These are phyloP conservation scores for Colletotrichum simmondsii DNA, from an alignment of 2,329 filamentous ascomycete genomes.

Conservation along the genomic window DNA sequence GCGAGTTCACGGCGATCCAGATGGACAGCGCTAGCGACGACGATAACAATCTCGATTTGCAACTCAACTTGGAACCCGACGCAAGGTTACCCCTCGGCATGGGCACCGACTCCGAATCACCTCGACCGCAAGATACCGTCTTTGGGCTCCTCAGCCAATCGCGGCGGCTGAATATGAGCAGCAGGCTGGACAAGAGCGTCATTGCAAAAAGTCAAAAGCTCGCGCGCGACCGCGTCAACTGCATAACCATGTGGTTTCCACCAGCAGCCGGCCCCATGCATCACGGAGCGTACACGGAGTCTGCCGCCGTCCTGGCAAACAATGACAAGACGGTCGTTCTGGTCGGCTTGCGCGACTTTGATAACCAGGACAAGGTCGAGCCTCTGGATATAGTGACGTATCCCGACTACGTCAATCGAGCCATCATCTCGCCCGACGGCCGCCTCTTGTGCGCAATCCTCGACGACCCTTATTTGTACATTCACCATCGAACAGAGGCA, in stretches of 20 bases:
- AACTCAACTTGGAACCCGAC: slow-evolving; percentile 46
- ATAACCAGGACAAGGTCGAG: slow-evolving; percentile 55
- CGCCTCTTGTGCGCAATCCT: slow-evolving; percentile 83
- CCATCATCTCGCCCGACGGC: slow-evolving; percentile 92
- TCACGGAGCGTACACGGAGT: slow-evolving; percentile 56
- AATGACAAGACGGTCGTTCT: slow-evolving; percentile 91
- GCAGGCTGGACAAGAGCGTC: slow-evolving; percentile 54
- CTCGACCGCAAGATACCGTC: slow-evolving; percentile 46
- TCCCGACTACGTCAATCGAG: slow-evolving; percentile 90
- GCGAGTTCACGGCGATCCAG: slow-evolving; percentile 85
- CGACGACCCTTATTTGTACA: slow-evolving; percentile 87
- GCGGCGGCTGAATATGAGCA: slow-evolving; percentile 41
- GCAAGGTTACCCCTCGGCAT: slow-evolving; percentile 42
- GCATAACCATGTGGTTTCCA: slow-evolving; percentile 72
- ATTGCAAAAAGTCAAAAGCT: slow-evolving; percentile 64
- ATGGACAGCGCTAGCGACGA: slow-evolving; percentile 56
- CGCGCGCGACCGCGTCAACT: slow-evolving; percentile 72
- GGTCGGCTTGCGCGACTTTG: slow-evolving; percentile 77
- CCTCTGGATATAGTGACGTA: slow-evolving; percentile 78
- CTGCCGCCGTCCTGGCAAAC: slow-evolving; percentile 82
- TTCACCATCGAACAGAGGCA: slow-evolving; percentile 71
- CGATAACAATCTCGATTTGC: slow-evolving; percentile 38
- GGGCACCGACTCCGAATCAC: slow-evolving; percentile 41
- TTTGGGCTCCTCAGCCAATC: slow-evolving; percentile 51
- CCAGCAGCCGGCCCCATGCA: slow-evolving; percentile 46